A percentile compares a stretch with the other conserved stretches of the same genome.
phyloP scores from a whole-genome alignment of 495 filamentous ascomycete species.

The Oleoguttula mirabilis region DNA sequence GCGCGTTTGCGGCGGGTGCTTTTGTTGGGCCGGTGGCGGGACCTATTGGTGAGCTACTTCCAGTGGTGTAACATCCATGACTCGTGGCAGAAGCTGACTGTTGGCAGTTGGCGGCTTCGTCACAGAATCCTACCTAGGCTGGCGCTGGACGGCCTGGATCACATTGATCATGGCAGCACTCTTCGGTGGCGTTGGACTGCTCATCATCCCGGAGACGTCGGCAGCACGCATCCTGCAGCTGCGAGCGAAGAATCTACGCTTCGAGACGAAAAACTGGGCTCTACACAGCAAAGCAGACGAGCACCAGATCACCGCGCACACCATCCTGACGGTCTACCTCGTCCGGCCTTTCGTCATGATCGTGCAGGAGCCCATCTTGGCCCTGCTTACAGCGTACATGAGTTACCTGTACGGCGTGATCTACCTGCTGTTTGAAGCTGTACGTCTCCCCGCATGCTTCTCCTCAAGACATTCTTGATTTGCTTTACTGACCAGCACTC shows the following conservation, averaged over 20 bases:
- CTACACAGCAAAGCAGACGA: conserved; percentile 48
- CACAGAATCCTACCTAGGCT: conserved; percentile 38
- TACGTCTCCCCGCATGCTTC: neutral
- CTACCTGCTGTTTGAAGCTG: conserved; percentile 29
- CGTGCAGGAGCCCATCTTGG: conserved; percentile 46
- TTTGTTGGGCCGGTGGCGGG: conserved; percentile 48
- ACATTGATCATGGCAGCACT: conserved; percentile 10
- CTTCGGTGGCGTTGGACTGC: conserved; percentile 29
- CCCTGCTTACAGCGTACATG: conserved; percentile 37
- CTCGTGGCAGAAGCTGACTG: too few relatives aligned
- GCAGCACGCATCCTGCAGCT: conserved; percentile 41
- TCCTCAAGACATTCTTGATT: neutral
- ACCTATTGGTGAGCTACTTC: too few relatives aligned
- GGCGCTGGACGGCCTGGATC: conserved; percentile 39
- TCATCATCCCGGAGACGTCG: conserved; percentile 51
- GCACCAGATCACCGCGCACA: conserved; percentile 32
- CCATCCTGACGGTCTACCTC: conserved; percentile 36
- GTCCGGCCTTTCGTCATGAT: conserved; percentile 51
- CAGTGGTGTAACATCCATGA: too few relatives aligned
- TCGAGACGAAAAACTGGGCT: conserved; percentile 49
- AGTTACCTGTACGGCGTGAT: conserved; percentile 29
- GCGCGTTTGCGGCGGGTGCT: conserved; percentile 40
- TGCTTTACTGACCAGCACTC: neutral
- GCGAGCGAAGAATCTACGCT: conserved; percentile 42
- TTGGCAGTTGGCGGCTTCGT: conserved; percentile 34